Base-by-base conservation (phyloP, 805 yeast genomes). In the Hanseniaspora nectarophila region DNA sequence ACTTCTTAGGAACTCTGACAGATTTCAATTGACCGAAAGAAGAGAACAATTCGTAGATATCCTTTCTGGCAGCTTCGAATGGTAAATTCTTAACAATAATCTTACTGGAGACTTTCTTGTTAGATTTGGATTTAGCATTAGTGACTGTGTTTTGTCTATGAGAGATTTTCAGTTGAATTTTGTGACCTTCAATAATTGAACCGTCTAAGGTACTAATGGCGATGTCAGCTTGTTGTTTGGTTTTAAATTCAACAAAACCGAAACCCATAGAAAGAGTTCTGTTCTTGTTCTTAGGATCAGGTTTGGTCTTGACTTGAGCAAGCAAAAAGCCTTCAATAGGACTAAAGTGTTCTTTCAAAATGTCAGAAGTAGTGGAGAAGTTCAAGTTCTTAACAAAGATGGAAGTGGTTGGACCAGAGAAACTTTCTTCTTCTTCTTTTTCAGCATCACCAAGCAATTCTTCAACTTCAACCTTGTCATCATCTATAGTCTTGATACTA, bases 31-130 rank as follows among this genome's bases (percentile, higher is more conserved):
- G 89, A 54, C 98, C 98, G 70, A 90, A 92, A 1, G 97, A 82
- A 54, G 92, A 88, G 69, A 92, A 89, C 57, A 92, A 72, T 64
- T 88, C 94, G 61, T 85, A 80, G n/a, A 92, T 80, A 63, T 92
- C 97, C 61, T 85, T 84, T 68, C 95, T 80, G 2, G 92, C 76
- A 20, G 97, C 89, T 70, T 92, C 98, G 67, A 92, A 92, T 55
- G 98, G 97, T 67, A 92, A 77, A 70, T 92, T 92, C 81, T 92
- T 92, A 66, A 92, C 88, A 66, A 92, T 83, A 59, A 92, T 82
- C 68, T 90, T 90, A 56, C 80, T 73, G n/a, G 80, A 71, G 44
- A 61, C 61, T 57, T 72, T 75, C 56, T 64, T 64, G 15, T 69
- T 62, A 56, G 71, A 72, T 45, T 64, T 62, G 15, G 62, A 59